These are phyloP conservation scores for Chaetomium sp. DNA, from an alignment of 2,329 filamentous ascomycete species.

Conservation along the genomic window DNA sequence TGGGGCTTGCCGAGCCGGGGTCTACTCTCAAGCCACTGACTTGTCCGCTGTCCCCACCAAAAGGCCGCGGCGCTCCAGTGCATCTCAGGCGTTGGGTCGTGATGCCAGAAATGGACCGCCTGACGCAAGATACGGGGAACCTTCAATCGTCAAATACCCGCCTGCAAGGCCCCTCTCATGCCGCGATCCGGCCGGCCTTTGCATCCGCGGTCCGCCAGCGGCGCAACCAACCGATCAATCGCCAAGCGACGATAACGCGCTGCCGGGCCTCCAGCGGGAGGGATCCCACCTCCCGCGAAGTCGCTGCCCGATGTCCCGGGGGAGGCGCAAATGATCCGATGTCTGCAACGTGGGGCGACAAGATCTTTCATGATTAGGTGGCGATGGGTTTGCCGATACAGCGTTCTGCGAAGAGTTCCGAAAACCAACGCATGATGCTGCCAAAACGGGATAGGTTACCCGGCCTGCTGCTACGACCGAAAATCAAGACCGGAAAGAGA, in stretches of 20 bases:
- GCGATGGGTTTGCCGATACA: no score
- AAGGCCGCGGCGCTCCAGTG: not conserved
- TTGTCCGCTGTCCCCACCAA: not conserved
- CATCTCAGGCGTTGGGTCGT: not conserved
- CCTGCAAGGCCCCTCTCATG: not conserved
- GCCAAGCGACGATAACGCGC: not conserved
- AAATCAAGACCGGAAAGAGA: no score
- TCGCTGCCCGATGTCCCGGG: no score
- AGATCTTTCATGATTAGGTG: not conserved
- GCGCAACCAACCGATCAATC: not conserved
- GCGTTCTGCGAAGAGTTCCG: no score
- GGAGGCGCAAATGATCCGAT: not conserved
- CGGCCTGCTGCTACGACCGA: no score
- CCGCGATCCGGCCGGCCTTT: not conserved
- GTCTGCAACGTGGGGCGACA: not conserved
- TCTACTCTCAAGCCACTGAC: no score
- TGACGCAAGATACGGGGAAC: constrained; percentile 1
- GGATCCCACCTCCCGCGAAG: not conserved
- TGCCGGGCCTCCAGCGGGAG: not conserved
- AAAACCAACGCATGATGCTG: no score
- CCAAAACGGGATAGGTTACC: no score
- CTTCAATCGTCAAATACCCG: not conserved
- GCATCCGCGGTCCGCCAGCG: not conserved
- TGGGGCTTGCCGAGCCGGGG: no score
- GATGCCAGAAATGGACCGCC: constrained; percentile 5